phyloP scores from a whole-genome alignment of 1,284 basidiomycete genomes.

The Ceratobasidium sp. region DNA sequence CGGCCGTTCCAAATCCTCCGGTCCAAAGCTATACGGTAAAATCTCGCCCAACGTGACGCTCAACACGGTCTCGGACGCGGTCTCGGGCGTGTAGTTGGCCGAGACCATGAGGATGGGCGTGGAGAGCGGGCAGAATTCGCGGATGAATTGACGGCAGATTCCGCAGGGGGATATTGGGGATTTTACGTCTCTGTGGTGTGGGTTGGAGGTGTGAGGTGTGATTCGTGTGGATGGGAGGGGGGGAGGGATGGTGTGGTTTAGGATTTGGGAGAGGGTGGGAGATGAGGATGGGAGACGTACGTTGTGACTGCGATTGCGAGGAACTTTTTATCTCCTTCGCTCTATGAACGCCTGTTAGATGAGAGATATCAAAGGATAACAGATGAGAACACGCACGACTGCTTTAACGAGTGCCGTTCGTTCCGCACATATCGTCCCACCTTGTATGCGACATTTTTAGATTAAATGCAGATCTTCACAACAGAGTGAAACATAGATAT shows the following conservation, averaged over 20 bases:
- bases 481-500: conserved; percentile 46
- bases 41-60: conserved; percentile 77
- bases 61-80: conserved; percentile 64
- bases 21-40: conserved; percentile 44
- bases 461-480: not conserved
- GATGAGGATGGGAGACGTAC: conserved; percentile 60
- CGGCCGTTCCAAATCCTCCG: conserved; percentile 30
- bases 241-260: too few species aligned
- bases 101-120: conserved; percentile 83
- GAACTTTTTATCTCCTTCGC: conserved; percentile 78
- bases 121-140: conserved; percentile 85
- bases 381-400: conserved; percentile 70
- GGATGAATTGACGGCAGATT: conserved; percentile 82
- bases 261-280: too few species aligned
- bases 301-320: conserved; percentile 80
- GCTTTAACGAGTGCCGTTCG: conserved; percentile 90
- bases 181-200: conserved; percentile 69
- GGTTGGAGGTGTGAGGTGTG: not conserved
- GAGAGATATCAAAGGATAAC: conserved; percentile 15
- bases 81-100: conserved; percentile 55
- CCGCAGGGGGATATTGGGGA: conserved; percentile 86
- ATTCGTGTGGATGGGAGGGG: conserved; percentile 21
- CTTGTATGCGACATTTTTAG: conserved; percentile 58
- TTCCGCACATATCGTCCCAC: conserved; percentile 88
- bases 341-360: conserved; percentile 63